These are phyloP conservation scores for Penicillium goetzii DNA, from an alignment of 495 filamentous ascomycete genomes.

Conservation along the genomic window DNA sequence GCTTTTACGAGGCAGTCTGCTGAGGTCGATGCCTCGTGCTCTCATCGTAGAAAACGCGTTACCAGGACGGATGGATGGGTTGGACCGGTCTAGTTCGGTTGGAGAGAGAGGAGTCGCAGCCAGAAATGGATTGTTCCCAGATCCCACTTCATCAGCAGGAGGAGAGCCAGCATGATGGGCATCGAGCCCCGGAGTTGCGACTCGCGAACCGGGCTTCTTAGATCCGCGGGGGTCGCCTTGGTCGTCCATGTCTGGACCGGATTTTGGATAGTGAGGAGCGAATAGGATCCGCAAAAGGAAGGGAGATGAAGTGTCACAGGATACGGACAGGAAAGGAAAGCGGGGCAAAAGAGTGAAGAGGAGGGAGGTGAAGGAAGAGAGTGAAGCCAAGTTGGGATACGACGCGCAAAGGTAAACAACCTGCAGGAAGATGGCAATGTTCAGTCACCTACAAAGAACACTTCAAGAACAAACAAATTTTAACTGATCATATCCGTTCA, in stretches of 20 bases:
- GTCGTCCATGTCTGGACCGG: neutral
- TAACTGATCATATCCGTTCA: constrained; percentile 20
- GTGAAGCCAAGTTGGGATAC: neutral
- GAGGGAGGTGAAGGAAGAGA: neutral
- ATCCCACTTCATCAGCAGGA: neutral
- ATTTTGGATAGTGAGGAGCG: neutral
- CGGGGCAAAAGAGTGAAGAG: neutral
- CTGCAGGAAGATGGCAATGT: neutral
- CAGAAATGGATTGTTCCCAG: neutral
- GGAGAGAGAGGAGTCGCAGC: neutral
- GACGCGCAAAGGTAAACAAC: neutral
- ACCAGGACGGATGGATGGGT: constrained; percentile 10
- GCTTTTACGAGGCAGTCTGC: constrained; percentile 8
- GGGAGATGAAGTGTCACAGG: neutral
- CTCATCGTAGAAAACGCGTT: constrained; percentile 41
- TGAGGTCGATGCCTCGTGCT: constrained; percentile 1
- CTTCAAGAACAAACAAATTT: neutral
- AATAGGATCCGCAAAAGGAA: neutral
- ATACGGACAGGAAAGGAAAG: neutral
- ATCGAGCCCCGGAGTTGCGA: neutral
- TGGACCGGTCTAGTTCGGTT: too few species aligned
- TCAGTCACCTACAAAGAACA: neutral
- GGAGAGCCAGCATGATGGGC: neutral
- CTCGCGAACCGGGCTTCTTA: neutral
- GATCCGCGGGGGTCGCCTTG: neutral